Base-by-base conservation (phyloP, 2,329 filamentous ascomycete genomes). In the Cyanodermella asteris region DNA sequence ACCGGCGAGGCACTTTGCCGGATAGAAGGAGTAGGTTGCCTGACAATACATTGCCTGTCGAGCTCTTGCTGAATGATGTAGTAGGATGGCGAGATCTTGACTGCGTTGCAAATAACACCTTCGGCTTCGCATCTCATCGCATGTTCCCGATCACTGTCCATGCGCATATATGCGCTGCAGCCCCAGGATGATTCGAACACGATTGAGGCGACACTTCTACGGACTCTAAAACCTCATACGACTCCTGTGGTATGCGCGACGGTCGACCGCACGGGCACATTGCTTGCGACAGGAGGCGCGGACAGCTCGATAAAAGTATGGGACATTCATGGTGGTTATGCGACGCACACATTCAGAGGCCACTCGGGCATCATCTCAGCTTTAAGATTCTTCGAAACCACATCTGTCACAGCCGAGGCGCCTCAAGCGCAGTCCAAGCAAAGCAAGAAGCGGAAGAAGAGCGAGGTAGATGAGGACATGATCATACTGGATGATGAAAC, bases 221-320 rank as follows among this genome's bases (percentile, higher is more conserved):
- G 81, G 38, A 82, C 78, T 3, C 50, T 93, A 16, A 93, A 91
- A 46, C 81, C 87, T 6, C 87, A 94, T 44, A 64, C 69, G 0
- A 82, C 84, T 3, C 87, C 90, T 1, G 81, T 94, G 2, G 72
- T 91, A 2, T 78, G 84, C 6, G 59, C 84, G 9, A 71, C 78
- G 1, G 69, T 87, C 32, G 87, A 97, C 45, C 62, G 67, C 27
- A 91, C 82, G 2, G 75, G 82, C 40, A 91, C 84, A 2, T 56
- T 97, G 8, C 59, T 97, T 21, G 87, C 82, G 10, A 94, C 84
- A 10, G 87, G 90, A 33, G 78, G 77, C 24, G 82, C 87, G 4
- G 87, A 97, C 43, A 87, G 87, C 13, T 67, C 75, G 1, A 77
- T 94, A 39, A 97, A 97, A 48, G 72, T 97, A 26, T 97, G 84